Evolutionary conservation across 495 filamentous ascomycete species (phyloP), one percentile per base, ranked within the genome.

Genomic region (Haplographium delicatum): DNA sequence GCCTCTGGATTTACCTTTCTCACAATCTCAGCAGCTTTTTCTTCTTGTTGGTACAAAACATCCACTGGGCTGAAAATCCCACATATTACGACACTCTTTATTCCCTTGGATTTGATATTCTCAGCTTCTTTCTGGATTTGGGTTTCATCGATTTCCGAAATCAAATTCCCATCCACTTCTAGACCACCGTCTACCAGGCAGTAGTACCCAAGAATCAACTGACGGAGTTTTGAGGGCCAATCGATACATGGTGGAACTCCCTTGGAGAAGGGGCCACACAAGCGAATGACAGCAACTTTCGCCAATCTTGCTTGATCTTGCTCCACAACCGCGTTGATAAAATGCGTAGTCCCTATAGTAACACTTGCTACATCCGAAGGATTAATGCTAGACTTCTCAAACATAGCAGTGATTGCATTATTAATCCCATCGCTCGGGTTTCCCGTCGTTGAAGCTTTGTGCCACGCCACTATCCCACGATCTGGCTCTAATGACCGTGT

Each of bases 401-500:
- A 65, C 57, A 78, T 71, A 27, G 66, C 57, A 4, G 59, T 62
- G 37, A 82, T 70, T 40, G 71, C 70, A 18, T 63, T 64, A 30
- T 69, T 68, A 47, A 84, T 80, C 2, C 78, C 79, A 27, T 64
- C 59, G 26, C 72, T 78, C 1, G 77, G 71, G 49, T 84, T 70
- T 0, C 68, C 40, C 0, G 79, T 82, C 15, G 80, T 84, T 7
- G 77, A 71, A 0, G 77, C 68, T 63, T 82, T 82, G 59, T 69
- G 62, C 60, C 72, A 74, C 13, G 76, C 72, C 16, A 75, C 50
- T 47, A 81, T 71, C 34, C 76, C 74, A 39, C 68, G 65, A 27
- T 65, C 62, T 4, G 63, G 51, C 0, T 62, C 55, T 5, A 60
- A 56, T 1, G 66, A 59, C 19, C 58, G 58, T 5, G 58, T 59